Evolutionary conservation across 345 rosid species (phyloP).

Genomic region (Erucastrum elatum): DNA sequence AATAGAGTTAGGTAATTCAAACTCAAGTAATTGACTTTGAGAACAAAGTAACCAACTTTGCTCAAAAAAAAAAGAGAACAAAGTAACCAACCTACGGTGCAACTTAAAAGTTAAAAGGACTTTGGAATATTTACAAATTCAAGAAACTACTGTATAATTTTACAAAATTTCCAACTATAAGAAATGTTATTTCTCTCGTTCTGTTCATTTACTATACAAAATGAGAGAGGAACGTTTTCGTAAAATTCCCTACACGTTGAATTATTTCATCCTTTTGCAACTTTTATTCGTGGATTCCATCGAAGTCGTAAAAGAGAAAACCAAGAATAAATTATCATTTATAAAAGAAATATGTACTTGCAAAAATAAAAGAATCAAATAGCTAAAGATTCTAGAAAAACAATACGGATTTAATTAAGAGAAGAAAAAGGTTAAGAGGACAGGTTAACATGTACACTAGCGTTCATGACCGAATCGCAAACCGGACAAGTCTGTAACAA

Average conservation of each 20-base stretch:
- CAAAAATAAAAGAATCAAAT: background rate
- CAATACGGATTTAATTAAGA: background rate
- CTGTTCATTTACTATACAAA: no score
- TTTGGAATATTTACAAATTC: background rate
- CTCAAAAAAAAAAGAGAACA: background rate
- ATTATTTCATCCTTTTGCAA: background rate
- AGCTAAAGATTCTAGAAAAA: background rate
- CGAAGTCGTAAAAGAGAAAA: background rate
- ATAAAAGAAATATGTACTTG: background rate
- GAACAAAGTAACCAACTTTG: conserved; percentile 15
- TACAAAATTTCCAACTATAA: background rate
- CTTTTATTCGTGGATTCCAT: conserved; percentile 4
- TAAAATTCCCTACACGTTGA: background rate
- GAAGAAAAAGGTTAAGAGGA: conserved; percentile 22
- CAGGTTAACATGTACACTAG: conserved; percentile 69
- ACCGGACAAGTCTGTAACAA: conserved; percentile 49
- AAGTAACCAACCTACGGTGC: background rate
- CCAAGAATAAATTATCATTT: conserved; percentile 4
- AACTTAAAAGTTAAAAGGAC: background rate
- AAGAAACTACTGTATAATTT: no score
- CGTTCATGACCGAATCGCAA: conserved; percentile 53
- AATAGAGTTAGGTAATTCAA: conserved; percentile 2
- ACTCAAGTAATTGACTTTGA: conserved; percentile 9
- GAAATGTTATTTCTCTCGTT: background rate
- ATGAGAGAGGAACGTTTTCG: background rate